Conservation (phyloP, 2,329 filamentous ascomycete genomes). For the Dactylonectria macrodidyma region DNA sequence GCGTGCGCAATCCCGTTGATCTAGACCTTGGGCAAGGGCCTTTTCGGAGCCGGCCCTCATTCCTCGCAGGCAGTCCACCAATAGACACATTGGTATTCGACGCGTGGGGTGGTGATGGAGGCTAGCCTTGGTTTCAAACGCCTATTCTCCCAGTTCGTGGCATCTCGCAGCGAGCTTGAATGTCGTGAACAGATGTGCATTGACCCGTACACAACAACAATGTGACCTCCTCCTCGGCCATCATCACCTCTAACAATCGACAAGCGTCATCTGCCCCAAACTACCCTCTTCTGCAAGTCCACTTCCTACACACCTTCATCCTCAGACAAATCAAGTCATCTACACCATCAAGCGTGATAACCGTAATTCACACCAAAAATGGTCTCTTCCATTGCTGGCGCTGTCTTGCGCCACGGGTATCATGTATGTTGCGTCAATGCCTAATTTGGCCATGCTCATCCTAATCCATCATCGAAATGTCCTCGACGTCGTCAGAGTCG, state of each 20-base stretch:
- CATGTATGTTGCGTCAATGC: constrained; percentile 37
- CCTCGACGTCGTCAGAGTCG: constrained; percentile 47
- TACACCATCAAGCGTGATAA: constrained; percentile 13
- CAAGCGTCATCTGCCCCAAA: background rate
- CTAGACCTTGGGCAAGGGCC: background rate
- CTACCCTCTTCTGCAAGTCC: background rate
- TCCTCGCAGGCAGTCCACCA: constrained; percentile 24
- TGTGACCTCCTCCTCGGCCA: background rate
- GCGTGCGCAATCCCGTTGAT: background rate
- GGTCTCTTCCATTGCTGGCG: constrained; percentile 31
- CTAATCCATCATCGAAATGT: constrained; percentile 46
- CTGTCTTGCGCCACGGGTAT: constrained; percentile 42
- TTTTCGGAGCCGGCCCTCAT: constrained; percentile 4
- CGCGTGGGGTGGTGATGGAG: constrained; percentile 30
- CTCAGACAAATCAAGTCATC: constrained; percentile 21
- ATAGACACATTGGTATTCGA: constrained; percentile 28
- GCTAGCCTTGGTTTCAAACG: constrained; percentile 18
- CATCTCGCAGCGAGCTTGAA: background rate
- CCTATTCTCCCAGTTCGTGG: background rate
- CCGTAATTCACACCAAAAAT: background rate
- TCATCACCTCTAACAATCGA: constrained; percentile 1
- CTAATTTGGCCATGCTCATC: constrained; percentile 9
- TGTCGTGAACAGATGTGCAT: constrained; percentile 13
- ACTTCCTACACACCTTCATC: constrained; percentile 13
- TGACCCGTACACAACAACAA: constrained; percentile 18